Base-by-base conservation (phyloP, 768 basidiomycete genomes). In the Mycena sanguinolenta region DNA sequence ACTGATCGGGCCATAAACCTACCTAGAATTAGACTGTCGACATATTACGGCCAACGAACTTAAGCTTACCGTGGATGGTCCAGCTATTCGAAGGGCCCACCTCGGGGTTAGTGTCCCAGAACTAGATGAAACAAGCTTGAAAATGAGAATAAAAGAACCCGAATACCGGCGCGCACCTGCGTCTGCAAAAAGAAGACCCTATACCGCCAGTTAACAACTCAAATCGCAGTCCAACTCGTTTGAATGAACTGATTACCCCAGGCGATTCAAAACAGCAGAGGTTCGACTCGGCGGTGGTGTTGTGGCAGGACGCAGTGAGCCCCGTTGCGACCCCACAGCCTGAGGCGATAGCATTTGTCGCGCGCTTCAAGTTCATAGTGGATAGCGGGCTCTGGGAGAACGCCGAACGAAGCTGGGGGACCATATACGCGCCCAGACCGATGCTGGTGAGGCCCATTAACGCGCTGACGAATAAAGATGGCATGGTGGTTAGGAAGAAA, bases 1-100 rank as follows among this genome's bases (percentile, higher is more conserved):
- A 88, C 85, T 84, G 75, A 72, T 87, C 87, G 1, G 85, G 84
- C 88, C 88, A 89, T 46, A 87, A 77, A 81, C 88, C 86, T 73
- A 27, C 7, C 14, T 12, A 39, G 54, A 44, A 34, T 5, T 8
- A 23, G n/a, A 53, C 46, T 84, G 13, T 39, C n/a, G 25, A 44
- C 54, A 46, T 25, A 19, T 7, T 8, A 2, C 12, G 14, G 9
- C 2, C 27, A 34, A 25, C 27, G 13, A 4, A 50, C 16, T 28
- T 44, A 36, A 19, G 23, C 69, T 16, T 28, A 70, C 69, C 69
- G 27, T 70, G 87, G 63, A 88, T 86, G 1, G 87, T 89, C 87
- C 88, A 89, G 71, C 84, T 84, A 72, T 86, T 66, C 8, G 73
- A 76, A 10, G 88, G 88, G 16, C 88, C 87, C 17, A 82, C 84